Conservation (phyloP, 441 rosid species). For the Adansonia gregorii region DNA sequence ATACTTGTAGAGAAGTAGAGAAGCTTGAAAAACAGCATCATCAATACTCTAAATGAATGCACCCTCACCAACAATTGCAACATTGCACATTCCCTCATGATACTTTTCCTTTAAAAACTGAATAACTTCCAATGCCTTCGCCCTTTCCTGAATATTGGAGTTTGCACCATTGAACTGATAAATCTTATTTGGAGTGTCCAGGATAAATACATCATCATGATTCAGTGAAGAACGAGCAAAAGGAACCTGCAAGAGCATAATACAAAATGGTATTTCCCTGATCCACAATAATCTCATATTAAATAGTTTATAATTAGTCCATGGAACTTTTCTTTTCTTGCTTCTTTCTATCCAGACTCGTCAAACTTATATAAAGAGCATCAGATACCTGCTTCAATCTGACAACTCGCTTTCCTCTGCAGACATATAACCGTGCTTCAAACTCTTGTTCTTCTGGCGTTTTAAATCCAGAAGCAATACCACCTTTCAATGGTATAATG, state of each 20-base stretch:
- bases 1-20: constrained; percentile 2
- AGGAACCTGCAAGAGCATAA: constrained; percentile 67
- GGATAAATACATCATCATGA: constrained; percentile 97
- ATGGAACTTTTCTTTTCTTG: background rate
- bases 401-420: constrained; percentile 87
- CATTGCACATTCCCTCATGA: constrained; percentile 83
- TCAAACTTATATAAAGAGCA: constrained; percentile 7
- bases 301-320: constrained; percentile 25
- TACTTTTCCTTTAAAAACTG: constrained; percentile 94
- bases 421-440: constrained; percentile 83
- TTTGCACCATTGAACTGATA: constrained; percentile 98
- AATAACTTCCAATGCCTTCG: constrained; percentile 98
- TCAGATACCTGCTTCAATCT: constrained; percentile 91
- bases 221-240: constrained; percentile 91
- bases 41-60: constrained; percentile 26
- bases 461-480: constrained; percentile 93
- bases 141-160: constrained; percentile 98
- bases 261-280: constrained; percentile 27
- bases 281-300: constrained; percentile 28
- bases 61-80: constrained; percentile 96
- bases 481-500: constrained; percentile 93
- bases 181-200: constrained; percentile 80
- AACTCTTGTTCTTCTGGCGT: constrained; percentile 81
- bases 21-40: constrained; percentile 20
- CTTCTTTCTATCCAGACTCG: background rate